Evolutionary conservation across 2,329 filamentous ascomycete genomes (phyloP).

Genomic region (Bipolaris victoriae): DNA sequence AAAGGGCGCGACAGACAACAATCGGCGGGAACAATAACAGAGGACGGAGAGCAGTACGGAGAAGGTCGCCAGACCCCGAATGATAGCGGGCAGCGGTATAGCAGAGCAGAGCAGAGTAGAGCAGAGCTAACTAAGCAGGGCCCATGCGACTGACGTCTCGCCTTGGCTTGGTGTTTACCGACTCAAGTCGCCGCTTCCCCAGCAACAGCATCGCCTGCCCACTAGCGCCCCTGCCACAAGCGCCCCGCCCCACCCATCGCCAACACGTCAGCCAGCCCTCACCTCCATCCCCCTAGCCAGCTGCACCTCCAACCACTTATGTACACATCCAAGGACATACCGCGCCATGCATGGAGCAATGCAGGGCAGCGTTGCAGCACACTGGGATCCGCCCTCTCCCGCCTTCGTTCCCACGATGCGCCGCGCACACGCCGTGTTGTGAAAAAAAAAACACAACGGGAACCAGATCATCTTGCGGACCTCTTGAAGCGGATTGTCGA

Average conservation of each 20-base stretch:
- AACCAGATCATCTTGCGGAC: neutral
- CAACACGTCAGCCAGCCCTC: slow-evolving; percentile 26
- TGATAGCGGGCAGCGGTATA: slow-evolving; percentile 26
- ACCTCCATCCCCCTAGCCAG: slow-evolving; percentile 6
- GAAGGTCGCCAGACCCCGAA: slow-evolving; percentile 16
- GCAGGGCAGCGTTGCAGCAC: neutral
- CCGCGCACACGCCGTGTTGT: neutral
- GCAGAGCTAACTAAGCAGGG: slow-evolving; percentile 21
- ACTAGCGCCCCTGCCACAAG: slow-evolving; percentile 5
- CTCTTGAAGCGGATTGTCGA: neutral
- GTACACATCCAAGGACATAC: neutral
- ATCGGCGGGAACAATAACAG: slow-evolving; percentile 16
- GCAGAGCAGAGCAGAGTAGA: slow-evolving; percentile 2
- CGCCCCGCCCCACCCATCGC: slow-evolving; percentile 13
- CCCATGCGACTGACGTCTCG: slow-evolving; percentile 23
- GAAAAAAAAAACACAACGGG: neutral
- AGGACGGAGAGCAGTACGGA: slow-evolving; percentile 1
- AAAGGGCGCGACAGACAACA: slow-evolving; percentile 4
- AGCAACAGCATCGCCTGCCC: slow-evolving; percentile 28
- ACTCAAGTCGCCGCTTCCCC: slow-evolving; percentile 25
- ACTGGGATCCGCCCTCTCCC: neutral
- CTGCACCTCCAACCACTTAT: neutral
- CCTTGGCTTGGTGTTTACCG: slow-evolving; percentile 25
- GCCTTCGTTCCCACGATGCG: neutral
- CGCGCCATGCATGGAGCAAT: neutral